phyloP scores from a whole-genome alignment of 306 rosid species.

The Betula pendula region DNA sequence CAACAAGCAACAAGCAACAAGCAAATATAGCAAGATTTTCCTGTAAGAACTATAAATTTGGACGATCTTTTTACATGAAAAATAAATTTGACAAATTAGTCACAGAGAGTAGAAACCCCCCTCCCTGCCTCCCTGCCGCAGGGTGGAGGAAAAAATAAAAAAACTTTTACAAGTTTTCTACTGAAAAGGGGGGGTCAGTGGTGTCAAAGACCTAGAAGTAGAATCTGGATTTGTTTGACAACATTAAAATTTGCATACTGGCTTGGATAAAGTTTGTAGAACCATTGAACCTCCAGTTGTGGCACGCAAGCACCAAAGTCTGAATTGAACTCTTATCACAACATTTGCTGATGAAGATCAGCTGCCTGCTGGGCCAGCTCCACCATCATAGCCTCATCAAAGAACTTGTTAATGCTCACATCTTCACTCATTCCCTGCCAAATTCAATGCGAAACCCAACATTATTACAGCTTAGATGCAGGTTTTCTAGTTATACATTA shows the following conservation, averaged over 20 bases:
- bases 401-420: constrained; percentile 91
- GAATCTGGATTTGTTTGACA: neutral
- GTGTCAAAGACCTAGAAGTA: neutral
- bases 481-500: neutral
- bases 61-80: too few species aligned
- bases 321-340: constrained; percentile 38
- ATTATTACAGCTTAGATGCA: neutral
- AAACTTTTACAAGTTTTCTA: too few species aligned
- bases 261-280: neutral
- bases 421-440: constrained; percentile 98
- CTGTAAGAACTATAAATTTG: neutral
- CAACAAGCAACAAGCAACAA: neutral
- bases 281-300: neutral
- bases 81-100: neutral
- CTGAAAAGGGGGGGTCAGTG: neutral
- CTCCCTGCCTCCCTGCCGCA: too few species aligned
- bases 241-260: neutral
- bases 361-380: constrained; percentile 98
- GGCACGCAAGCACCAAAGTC: neutral
- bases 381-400: constrained; percentile 99
- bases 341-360: constrained; percentile 95
- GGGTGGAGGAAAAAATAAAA: too few species aligned
- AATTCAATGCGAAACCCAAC: constrained; percentile 10
- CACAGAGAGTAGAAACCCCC: neutral
- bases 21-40: neutral